Evolutionary conservation across 2,329 filamentous ascomycete genomes (phyloP).

Genomic region (Aspergillus transmontanensis): DNA sequence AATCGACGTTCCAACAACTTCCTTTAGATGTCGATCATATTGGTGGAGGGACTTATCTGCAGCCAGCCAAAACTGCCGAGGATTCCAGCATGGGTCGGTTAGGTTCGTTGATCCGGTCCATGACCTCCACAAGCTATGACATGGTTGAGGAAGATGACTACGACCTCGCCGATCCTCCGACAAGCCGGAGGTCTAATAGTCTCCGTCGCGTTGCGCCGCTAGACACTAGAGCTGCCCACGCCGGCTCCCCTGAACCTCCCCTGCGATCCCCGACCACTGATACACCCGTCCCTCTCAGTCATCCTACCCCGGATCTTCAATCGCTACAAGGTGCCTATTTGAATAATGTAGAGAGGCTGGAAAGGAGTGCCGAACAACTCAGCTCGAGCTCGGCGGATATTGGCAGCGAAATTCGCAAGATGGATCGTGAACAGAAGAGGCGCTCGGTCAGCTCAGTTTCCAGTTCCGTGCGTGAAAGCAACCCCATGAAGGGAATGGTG

Average conservation of each 20-base stretch:
- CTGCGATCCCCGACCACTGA: slow-evolving; percentile 45
- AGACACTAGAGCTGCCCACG: slow-evolving; percentile 22
- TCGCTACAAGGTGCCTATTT: slow-evolving; percentile 53
- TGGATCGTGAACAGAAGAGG: slow-evolving; percentile 49
- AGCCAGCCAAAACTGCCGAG: slow-evolving; percentile 30
- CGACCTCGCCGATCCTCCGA: slow-evolving; percentile 36
- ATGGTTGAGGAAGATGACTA: slow-evolving; percentile 52
- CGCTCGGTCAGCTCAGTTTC: slow-evolving; percentile 46
- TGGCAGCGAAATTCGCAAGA: slow-evolving; percentile 47
- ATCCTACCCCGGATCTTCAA: slow-evolving; percentile 53
- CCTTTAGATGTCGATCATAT: slow-evolving; percentile 35
- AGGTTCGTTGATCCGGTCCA: slow-evolving; percentile 40
- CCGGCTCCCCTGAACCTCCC: slow-evolving; percentile 33
- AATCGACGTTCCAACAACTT: slow-evolving; percentile 31
- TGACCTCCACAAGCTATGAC: slow-evolving; percentile 46
- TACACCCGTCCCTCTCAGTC: slow-evolving; percentile 46
- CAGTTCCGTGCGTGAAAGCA: slow-evolving; percentile 39
- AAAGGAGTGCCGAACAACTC: slow-evolving; percentile 51
- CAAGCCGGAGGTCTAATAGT: slow-evolving; percentile 25
- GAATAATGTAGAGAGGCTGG: slow-evolving; percentile 53
- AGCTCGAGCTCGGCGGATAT: slow-evolving; percentile 50
- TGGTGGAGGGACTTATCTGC: slow-evolving; percentile 30
- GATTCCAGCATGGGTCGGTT: slow-evolving; percentile 28
- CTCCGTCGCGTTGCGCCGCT: slow-evolving; percentile 31
- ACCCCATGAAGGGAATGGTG: slow-evolving; percentile 42